Percentiles rank a stretch among this genome's conserved stretches.
Evolutionary conservation across 2,329 filamentous ascomycete genomes (phyloP).

Genomic region (Neofusicoccum umdonicola): DNA sequence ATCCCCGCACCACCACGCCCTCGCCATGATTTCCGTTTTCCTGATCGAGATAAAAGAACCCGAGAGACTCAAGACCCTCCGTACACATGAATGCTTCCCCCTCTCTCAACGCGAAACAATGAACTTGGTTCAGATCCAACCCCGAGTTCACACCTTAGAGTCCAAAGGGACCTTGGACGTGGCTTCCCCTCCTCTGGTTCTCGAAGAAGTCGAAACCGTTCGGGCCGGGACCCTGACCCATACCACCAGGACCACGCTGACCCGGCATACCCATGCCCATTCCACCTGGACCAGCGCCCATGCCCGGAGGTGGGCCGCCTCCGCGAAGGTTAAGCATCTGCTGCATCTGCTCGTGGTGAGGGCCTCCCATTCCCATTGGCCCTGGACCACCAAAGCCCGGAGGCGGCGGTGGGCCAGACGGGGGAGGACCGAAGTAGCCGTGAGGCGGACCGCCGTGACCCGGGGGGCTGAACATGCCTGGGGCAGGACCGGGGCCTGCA

Average conservation of each 20-base stretch:
- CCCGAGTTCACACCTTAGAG: neutral
- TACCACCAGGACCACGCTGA: neutral
- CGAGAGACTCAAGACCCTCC: neutral
- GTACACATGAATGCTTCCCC: neutral
- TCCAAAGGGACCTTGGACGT: slow-evolving; percentile 10
- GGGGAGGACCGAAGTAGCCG: slow-evolving; percentile 6
- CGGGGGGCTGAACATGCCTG: slow-evolving; percentile 8
- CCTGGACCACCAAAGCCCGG: slow-evolving; percentile 13
- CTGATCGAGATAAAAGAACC: neutral
- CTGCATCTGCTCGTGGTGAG: slow-evolving; percentile 3
- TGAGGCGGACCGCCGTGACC: slow-evolving; percentile 6
- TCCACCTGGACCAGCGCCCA: neutral
- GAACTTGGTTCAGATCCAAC: neutral
- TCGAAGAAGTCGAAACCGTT: slow-evolving; percentile 7
- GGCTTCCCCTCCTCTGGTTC: slow-evolving; percentile 10
- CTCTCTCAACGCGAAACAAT: neutral
- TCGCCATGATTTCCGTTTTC: slow-evolving; percentile 14
- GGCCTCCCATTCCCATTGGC: slow-evolving; percentile 15
- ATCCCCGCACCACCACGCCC: slow-evolving; percentile 8
- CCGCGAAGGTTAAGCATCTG: slow-evolving; percentile 9
- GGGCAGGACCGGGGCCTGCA: neutral
- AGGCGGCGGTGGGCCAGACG: slow-evolving; percentile 4
- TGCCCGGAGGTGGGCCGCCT: slow-evolving; percentile 12
- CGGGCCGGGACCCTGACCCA: neutral
- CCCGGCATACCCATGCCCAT: slow-evolving; percentile 6